Conservation (phyloP, 2,329 filamentous ascomycete species). For the Colletotrichum somersetense region DNA sequence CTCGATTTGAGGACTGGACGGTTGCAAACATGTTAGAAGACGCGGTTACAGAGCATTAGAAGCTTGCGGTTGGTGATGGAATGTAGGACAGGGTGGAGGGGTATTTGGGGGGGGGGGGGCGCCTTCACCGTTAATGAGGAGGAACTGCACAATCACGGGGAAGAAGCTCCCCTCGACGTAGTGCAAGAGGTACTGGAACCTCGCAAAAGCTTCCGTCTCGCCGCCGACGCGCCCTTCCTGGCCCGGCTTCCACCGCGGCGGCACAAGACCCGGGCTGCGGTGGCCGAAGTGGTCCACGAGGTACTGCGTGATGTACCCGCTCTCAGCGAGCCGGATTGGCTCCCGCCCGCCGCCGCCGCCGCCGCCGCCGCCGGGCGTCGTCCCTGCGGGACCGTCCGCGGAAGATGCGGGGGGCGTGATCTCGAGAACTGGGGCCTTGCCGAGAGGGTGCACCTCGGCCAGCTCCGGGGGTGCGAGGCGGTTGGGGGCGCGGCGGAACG, state of each 20-base stretch:
- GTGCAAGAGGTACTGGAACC: conserved; percentile 79
- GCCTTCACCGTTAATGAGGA: conserved; percentile 49
- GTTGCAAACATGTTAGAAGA: background rate
- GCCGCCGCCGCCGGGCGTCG: background rate
- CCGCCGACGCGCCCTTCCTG: conserved; percentile 69
- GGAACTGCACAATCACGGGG: conserved; percentile 72
- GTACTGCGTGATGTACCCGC: conserved; percentile 86
- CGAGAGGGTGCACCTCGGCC: conserved; percentile 83
- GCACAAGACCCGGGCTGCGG: conserved; percentile 61
- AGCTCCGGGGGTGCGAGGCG: conserved; percentile 79
- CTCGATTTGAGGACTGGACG: conserved; percentile 57
- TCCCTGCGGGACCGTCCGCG: conserved; percentile 24
- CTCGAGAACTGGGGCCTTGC: conserved; percentile 85
- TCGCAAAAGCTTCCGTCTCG: conserved; percentile 71
- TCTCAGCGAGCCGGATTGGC: conserved; percentile 81
- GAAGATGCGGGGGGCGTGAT: conserved; percentile 61
- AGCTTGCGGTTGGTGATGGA: background rate
- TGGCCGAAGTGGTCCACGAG: conserved; percentile 73
- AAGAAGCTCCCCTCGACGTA: conserved; percentile 90
- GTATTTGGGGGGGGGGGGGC: too few species aligned
- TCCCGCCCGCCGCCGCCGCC: conserved; percentile 43
- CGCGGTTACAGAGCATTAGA: background rate
- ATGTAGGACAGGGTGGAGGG: background rate
- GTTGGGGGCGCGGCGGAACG: conserved; percentile 74
- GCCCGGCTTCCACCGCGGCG: conserved; percentile 66